Base-by-base conservation (phyloP, 2,329 filamentous ascomycete genomes). In the Neodidymelliopsis sp. region DNA sequence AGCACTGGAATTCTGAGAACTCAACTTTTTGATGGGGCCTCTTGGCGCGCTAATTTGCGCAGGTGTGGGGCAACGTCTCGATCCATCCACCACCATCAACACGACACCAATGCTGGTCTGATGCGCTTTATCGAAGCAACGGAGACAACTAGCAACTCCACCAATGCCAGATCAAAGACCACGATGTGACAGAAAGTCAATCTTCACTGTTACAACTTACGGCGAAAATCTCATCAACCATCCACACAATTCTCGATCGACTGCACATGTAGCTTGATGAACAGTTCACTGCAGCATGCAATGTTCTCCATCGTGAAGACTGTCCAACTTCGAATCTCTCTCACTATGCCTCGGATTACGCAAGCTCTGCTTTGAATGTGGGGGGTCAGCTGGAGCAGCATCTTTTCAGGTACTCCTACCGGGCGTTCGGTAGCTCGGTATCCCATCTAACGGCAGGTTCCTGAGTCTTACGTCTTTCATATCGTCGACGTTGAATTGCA, bases 11-110 rank as follows among this genome's bases (percentile, higher is more conserved):
- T 56, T 48, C 53, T 53, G 45, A 53, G 50, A 46, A 41, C 56
- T 53, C 48, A 64, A 65, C 58, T 60, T 65, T 67, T 66, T 58
- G 24, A 43, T 54, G 57, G 59, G 30, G 20, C 18, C 36, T 38
- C 51, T 42, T 24, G 42, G 28, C 27, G 40, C 22, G 27, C 38
- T 53, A 42, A 18, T 30, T 11, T 1, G 19, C 13, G 33, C 31
- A 16, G 34, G 42, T 22, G 29, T 41, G 48, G 54, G 40, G 36
- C 30, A 34, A 20, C 23, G 9, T 27, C 23, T 30, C 8, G 9
- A 30, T 27, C 11, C 24, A 6, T 40, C 19, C 15, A 30, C 35
- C 24, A 39, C 29, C 24, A 25, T 23, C 28, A 18, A 25, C 3
- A 10, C 29, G 20, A 6, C 24, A 20, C 12, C 5, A n/a, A 2